Conservation (phyloP, 1,284 basidiomycete species). For the Caloboletus inedulis region DNA sequence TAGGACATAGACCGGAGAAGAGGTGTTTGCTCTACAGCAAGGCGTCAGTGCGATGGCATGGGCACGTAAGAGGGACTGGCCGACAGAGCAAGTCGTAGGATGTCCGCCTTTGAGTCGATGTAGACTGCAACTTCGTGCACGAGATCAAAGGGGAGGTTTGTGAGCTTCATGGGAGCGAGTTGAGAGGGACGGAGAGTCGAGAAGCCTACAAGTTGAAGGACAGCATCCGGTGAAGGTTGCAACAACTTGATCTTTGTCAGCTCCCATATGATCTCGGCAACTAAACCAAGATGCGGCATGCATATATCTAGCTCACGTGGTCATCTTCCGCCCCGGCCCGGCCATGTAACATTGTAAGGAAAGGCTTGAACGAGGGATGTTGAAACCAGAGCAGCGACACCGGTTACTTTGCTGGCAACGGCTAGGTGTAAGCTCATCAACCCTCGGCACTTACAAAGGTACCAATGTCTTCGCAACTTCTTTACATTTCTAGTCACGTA, state of each 20-base stretch:
- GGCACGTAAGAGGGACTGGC: conserved; percentile 37
- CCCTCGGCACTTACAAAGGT: no score
- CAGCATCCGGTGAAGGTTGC: neutral
- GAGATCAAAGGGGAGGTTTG: conserved; percentile 54
- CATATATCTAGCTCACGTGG: no score
- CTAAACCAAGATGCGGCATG: no score
- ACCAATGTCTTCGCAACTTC: no score
- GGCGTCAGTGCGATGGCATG: conserved; percentile 20
- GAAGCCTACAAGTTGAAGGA: neutral
- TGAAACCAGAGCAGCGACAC: no score
- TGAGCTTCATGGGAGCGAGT: conserved; percentile 19
- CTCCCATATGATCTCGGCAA: neutral
- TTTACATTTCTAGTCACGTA: no score
- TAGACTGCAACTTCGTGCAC: conserved; percentile 59
- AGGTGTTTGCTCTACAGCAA: conserved; percentile 40
- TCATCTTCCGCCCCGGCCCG: no score
- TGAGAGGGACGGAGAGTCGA: neutral
- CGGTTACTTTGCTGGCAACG: no score
- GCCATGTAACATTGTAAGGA: no score
- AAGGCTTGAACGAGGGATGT: no score
- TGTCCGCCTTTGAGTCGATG: conserved; percentile 49
- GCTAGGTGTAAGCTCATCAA: no score
- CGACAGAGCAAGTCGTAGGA: conserved; percentile 55
- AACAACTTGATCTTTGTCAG: conserved; percentile 2
- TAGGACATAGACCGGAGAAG: conserved; percentile 50